Percentiles rank a stretch among this genome's conserved stretches.
Evolutionary conservation across 2,329 filamentous ascomycete genomes (phyloP).

Genomic region (Microsporum ferrugineum): DNA sequence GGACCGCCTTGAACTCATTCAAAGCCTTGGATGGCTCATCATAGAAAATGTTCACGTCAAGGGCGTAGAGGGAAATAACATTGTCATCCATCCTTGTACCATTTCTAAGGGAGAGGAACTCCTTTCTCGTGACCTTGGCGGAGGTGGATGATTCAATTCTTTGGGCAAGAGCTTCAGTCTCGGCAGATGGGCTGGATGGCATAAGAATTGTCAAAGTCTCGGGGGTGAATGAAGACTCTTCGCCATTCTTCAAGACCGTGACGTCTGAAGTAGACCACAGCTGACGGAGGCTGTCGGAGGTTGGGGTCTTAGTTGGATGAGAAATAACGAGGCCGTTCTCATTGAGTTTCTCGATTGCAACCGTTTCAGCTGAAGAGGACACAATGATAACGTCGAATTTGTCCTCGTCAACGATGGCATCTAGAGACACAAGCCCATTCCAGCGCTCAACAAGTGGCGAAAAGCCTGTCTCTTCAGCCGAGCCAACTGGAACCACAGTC

Average conservation of each 20-base stretch:
- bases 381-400: conserved; percentile 6
- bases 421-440: conserved; percentile 4
- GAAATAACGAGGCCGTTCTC: conserved; percentile 6
- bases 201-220: conserved; percentile 7
- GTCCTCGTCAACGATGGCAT: background rate
- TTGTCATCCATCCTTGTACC: conserved; percentile 8
- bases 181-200: conserved; percentile 5
- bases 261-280: conserved; percentile 4
- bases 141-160: conserved; percentile 6
- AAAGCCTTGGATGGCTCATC: conserved; percentile 9
- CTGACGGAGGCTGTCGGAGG: background rate
- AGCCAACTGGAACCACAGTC: conserved; percentile 1
- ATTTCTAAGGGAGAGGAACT: conserved; percentile 7
- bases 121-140: conserved; percentile 4
- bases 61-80: conserved; percentile 13
- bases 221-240: background rate
- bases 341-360: background rate
- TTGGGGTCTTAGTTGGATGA: background rate
- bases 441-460: conserved; percentile 4
- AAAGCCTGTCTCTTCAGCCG: background rate
- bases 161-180: conserved; percentile 7
- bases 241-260: background rate
- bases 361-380: background rate
- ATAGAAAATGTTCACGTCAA: conserved; percentile 16
- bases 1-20: conserved; percentile 13